phyloP scores from a whole-genome alignment of 495 filamentous ascomycete species.

The Beverwykella pulmonaria region DNA sequence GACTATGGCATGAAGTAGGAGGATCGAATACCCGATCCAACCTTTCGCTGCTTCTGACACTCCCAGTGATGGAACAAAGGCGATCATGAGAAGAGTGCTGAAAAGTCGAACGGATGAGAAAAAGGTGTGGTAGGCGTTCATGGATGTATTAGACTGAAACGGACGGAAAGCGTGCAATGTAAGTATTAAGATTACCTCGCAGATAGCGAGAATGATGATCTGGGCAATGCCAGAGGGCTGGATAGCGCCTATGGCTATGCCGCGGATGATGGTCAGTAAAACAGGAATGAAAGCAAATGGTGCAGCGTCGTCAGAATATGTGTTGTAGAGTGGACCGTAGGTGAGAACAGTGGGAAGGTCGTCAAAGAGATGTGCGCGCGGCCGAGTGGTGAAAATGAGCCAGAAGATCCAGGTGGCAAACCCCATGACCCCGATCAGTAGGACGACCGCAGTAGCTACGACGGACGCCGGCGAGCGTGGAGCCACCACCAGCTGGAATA shows the following conservation, averaged over 20 bases:
- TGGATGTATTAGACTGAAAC: conserved; percentile 89
- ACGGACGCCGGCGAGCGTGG: conserved; percentile 64
- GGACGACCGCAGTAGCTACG: conserved; percentile 70
- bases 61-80: conserved; percentile 81
- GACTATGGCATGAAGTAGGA: conserved; percentile 82
- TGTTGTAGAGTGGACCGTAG: conserved; percentile 97
- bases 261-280: conserved; percentile 79
- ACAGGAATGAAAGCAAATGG: conserved; percentile 86
- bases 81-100: conserved; percentile 78
- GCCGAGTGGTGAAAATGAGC: conserved; percentile 76
- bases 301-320: conserved; percentile 85
- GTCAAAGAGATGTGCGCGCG: conserved; percentile 85
- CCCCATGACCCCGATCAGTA: conserved; percentile 69
- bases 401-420: conserved; percentile 79
- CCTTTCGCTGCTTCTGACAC: conserved; percentile 77
- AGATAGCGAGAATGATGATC: conserved; percentile 86
- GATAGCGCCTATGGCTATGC: conserved; percentile 85
- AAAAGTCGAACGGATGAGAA: conserved; percentile 79
- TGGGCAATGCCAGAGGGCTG: conserved; percentile 93
- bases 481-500: conserved; percentile 88
- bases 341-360: conserved; percentile 85
- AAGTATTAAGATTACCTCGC: conserved; percentile 88
- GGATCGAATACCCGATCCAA: conserved; percentile 93
- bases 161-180: conserved; percentile 87
- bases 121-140: conserved; percentile 91